phyloP scores from a whole-genome alignment of 2,329 filamentous ascomycete species.

The Aspergillus tanneri region DNA sequence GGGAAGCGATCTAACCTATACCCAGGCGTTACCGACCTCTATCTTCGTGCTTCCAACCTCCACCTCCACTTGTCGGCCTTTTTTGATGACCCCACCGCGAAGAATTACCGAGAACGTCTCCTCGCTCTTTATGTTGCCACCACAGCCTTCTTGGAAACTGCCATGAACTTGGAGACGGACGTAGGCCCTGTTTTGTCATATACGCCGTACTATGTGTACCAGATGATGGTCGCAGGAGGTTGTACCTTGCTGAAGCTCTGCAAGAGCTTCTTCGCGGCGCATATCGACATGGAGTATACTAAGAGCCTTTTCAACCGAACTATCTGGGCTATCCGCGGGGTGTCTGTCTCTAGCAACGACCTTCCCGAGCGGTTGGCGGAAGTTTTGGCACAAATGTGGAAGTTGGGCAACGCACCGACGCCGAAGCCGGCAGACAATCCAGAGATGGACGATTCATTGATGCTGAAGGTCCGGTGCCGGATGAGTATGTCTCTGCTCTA shows the following conservation, averaged over 20 bases:
- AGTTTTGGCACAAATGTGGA: slow-evolving; percentile 66
- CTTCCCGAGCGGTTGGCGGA: slow-evolving; percentile 63
- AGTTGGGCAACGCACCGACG: slow-evolving; percentile 43
- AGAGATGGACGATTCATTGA: slow-evolving; percentile 49
- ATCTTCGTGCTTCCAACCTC: slow-evolving; percentile 48
- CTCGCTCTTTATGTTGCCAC: slow-evolving; percentile 48
- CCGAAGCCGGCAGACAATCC: slow-evolving; percentile 28
- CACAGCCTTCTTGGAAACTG: slow-evolving; percentile 48
- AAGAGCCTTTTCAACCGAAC: slow-evolving; percentile 59
- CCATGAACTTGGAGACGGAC: slow-evolving; percentile 45
- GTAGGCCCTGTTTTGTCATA: slow-evolving; percentile 53
- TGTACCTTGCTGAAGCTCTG: slow-evolving; percentile 65
- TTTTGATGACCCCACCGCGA: slow-evolving; percentile 49
- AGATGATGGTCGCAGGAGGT: slow-evolving; percentile 65
- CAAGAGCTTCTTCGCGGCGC: slow-evolving; percentile 62
- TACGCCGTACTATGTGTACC: slow-evolving; percentile 62
- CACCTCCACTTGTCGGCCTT: slow-evolving; percentile 52
- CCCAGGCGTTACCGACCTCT: slow-evolving; percentile 47
- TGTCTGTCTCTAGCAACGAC: slow-evolving; percentile 63
- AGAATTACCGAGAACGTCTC: slow-evolving; percentile 48
- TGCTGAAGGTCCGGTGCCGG: slow-evolving; percentile 64
- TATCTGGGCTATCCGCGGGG: slow-evolving; percentile 58
- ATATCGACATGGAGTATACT: slow-evolving; percentile 57
- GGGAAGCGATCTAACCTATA: slow-evolving; percentile 2
- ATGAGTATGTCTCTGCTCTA: slow-evolving; percentile 68